A percentile compares a stretch with the other conserved stretches of the same genome.
These are phyloP conservation scores for Ogataea zsoltii DNA, from an alignment of 805 yeast genomes.

Conservation along the genomic window DNA sequence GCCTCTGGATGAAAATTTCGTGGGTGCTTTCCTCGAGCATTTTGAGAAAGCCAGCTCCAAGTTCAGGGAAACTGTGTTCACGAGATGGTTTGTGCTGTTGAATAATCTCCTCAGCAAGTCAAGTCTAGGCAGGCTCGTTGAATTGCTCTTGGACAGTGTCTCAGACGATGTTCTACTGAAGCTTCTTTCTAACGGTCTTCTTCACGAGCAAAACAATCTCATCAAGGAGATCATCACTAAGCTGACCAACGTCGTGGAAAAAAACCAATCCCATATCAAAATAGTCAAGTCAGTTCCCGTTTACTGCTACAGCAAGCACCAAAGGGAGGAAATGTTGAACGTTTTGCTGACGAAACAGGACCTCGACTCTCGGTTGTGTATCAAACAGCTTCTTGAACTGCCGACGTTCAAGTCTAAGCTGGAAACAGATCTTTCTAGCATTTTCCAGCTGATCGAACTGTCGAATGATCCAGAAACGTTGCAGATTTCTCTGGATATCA, in stretches of 20 bases:
- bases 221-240: conserved; percentile 26
- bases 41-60: conserved; percentile 15
- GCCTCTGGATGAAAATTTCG: conserved; percentile 14
- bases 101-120: conserved; percentile 34
- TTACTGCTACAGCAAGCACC: conserved; percentile 44
- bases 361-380: neutral
- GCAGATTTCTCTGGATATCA: conserved; percentile 27
- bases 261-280: neutral
- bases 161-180: conserved; percentile 20
- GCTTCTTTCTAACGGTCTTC: conserved; percentile 38
- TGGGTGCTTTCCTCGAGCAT: conserved; percentile 28
- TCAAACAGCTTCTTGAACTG: conserved; percentile 44
- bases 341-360: conserved; percentile 14
- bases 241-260: conserved; percentile 4
- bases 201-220: conserved; percentile 51
- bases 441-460: conserved; percentile 15
- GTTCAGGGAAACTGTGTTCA: conserved; percentile 33
- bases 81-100: conserved; percentile 59
- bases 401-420: conserved; percentile 57
- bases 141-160: conserved; percentile 28
- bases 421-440: conserved; percentile 37
- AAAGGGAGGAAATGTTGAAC: conserved; percentile 34
- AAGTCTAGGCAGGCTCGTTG: conserved; percentile 33
- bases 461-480: conserved; percentile 14
- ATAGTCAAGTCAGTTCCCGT: conserved; percentile 43